Evolutionary conservation across 1,284 basidiomycete genomes (phyloP).

Genomic region (Neonothopanus nambi): DNA sequence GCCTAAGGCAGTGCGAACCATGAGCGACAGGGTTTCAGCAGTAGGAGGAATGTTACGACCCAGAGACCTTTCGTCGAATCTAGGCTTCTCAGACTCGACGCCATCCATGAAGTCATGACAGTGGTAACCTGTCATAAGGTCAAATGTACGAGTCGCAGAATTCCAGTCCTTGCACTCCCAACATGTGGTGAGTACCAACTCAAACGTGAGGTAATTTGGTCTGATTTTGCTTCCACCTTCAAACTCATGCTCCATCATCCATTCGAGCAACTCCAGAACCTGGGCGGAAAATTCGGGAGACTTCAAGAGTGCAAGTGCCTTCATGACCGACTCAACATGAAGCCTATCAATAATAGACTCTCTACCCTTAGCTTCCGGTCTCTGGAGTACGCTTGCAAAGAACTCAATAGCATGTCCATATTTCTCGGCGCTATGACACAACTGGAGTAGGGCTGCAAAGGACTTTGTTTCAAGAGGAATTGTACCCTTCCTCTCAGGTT

Average conservation of each 20-base stretch:
- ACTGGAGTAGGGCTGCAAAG: constrained; percentile 52
- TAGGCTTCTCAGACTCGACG: constrained; percentile 32
- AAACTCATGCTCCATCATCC: constrained; percentile 58
- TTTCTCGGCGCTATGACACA: constrained; percentile 53
- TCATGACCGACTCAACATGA: constrained; percentile 61
- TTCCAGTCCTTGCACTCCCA: constrained; percentile 64
- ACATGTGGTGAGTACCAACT: constrained; percentile 58
- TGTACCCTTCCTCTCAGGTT: constrained; percentile 29
- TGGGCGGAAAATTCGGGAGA: constrained; percentile 36
- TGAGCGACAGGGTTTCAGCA: constrained; percentile 47
- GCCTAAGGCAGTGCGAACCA: constrained; percentile 55
- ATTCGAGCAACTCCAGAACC: constrained; percentile 59
- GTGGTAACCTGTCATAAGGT: constrained; percentile 66
- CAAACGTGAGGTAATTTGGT: constrained; percentile 51
- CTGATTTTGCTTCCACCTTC: constrained; percentile 38
- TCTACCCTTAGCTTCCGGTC: constrained; percentile 34
- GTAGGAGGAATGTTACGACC: constrained; percentile 46
- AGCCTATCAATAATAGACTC: constrained; percentile 43
- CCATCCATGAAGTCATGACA: constrained; percentile 52
- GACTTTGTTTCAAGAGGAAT: constrained; percentile 45
- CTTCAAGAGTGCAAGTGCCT: constrained; percentile 48
- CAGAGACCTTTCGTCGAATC: constrained; percentile 38
- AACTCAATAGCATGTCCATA: constrained; percentile 52
- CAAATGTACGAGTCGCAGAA: constrained; percentile 53
- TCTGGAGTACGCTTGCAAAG: constrained; percentile 54